These are phyloP conservation scores for Scedosporium aurantiacum DNA, from an alignment of 2,329 filamentous ascomycete species.

Conservation along the genomic window DNA sequence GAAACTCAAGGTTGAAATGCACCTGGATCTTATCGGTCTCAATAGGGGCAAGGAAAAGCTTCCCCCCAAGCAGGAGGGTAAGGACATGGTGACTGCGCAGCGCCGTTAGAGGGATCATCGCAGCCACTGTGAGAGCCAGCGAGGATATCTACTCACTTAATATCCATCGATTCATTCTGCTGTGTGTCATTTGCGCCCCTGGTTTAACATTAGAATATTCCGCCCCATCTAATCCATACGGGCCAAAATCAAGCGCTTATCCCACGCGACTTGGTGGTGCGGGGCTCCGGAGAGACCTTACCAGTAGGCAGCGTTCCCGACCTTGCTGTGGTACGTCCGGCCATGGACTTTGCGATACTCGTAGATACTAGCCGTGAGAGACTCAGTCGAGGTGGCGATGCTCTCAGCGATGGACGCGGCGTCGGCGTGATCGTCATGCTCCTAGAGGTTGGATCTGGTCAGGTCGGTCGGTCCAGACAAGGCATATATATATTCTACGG, in stretches of 20 bases:
- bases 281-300: neutral
- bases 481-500: neutral
- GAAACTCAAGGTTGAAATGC: slow-evolving; percentile 10
- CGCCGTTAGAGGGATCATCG: neutral
- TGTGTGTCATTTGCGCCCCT: slow-evolving; percentile 10
- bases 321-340: slow-evolving; percentile 19
- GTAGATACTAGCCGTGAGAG: slow-evolving; percentile 18
- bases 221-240: too few relatives aligned
- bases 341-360: slow-evolving; percentile 20
- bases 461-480: too few relatives aligned
- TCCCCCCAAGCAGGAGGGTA: slow-evolving; percentile 13
- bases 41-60: slow-evolving; percentile 16
- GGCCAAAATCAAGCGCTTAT: too few relatives aligned
- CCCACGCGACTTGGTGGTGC: too few relatives aligned
- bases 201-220: neutral
- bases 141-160: slow-evolving; percentile 10
- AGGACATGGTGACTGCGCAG: slow-evolving; percentile 13
- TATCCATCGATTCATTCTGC: slow-evolving; percentile 11
- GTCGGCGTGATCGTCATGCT: neutral
- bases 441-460: neutral
- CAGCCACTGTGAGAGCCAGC: too few relatives aligned
- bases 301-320: slow-evolving; percentile 19
- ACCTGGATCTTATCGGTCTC: slow-evolving; percentile 2
- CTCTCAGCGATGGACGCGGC: neutral
- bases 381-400: slow-evolving; percentile 14